A percentile compares a stretch with the other conserved stretches of the same genome.
Evolutionary conservation across 1,284 basidiomycete species (phyloP).

Genomic region (Rugosomyces carneus): DNA sequence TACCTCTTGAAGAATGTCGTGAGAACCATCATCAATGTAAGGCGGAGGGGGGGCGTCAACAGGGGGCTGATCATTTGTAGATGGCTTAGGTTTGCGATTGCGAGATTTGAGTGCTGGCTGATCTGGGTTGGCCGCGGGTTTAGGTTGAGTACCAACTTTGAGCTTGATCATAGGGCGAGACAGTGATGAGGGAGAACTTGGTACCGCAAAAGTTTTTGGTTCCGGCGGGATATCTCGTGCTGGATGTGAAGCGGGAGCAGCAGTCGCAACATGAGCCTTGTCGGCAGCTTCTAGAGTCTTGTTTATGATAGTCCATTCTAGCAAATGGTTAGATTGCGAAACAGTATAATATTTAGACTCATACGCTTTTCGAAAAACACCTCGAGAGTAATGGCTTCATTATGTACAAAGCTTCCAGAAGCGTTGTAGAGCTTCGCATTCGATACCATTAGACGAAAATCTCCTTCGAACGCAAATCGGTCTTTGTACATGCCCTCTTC

Average conservation of each 20-base stretch:
- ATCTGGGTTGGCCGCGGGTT: constrained; percentile 20
- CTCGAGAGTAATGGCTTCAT: constrained; percentile 74
- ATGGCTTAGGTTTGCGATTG: constrained; percentile 32
- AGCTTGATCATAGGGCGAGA: constrained; percentile 54
- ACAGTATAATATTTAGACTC: constrained; percentile 25
- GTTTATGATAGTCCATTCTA: constrained; percentile 73
- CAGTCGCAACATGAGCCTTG: constrained; percentile 23
- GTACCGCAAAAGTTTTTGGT: constrained; percentile 25
- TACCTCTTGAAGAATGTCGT: constrained; percentile 74
- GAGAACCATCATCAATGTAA: constrained; percentile 68
- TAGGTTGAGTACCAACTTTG: constrained; percentile 36
- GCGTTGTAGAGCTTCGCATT: constrained; percentile 90
- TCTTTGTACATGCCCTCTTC: constrained; percentile 85
- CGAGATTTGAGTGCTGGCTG: constrained; percentile 34
- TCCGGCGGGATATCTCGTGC: constrained; percentile 25
- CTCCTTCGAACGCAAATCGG: constrained; percentile 78
- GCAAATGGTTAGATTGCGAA: constrained; percentile 3
- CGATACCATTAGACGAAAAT: constrained; percentile 83
- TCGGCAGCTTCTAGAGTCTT: constrained; percentile 59
- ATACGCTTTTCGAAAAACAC: constrained; percentile 80
- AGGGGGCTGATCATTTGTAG: constrained; percentile 18
- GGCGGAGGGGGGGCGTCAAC: constrained; percentile 53
- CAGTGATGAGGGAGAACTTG: constrained; percentile 22
- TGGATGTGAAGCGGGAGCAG: constrained; percentile 20
- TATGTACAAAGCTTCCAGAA: constrained; percentile 67